Base-by-base conservation (phyloP, 441 rosid species). In the Populus tomentosa region DNA sequence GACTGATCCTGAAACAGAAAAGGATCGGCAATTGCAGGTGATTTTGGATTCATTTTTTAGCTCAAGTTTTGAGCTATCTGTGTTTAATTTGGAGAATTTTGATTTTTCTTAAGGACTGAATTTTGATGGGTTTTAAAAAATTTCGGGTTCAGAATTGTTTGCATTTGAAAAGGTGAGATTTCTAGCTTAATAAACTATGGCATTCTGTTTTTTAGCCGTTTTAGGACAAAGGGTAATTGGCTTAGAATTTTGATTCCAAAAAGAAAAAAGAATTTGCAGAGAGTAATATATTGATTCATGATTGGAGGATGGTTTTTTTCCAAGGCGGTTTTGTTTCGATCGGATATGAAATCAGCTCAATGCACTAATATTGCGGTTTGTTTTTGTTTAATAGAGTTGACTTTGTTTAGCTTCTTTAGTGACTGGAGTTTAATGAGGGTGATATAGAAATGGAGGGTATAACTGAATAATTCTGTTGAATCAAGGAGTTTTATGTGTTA, bases 1-100 rank as follows among this genome's bases (percentile, higher is more conserved):
- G 99, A 91, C 90, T 56, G 98, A 94, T 89, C 98, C 97, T 18
- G 91, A 84, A 63, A 94, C 99, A 4, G 94, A 91, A 78, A 53
- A 85, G 59, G 99, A 96, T 80, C 98, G 86, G 77, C 87, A 83
- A 70, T 84, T 94, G 82, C 99, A 96, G 99, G 99, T 95, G 50
- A 2, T 73, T 76, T 62, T 59, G 30, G n/a, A 7, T 63, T 70
- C 36, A 59, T 70, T 64, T 6, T 64, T 64, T 69, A 2, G 50
- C 61, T 67, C 20, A 65, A 75, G 26, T 24, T 65, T 38, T 21
- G 23, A 46, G 59, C 3, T 38, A 10, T 66, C 6, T 10, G 6
- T 11, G 11, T 35, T 70, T 53, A 72, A 28, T 40, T 23, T 38
- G 63, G 74, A 64, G 40, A 70, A 75, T 64, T 77, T 69, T 56